These are phyloP conservation scores for Sporothrix pallida DNA, from an alignment of 2,329 filamentous ascomycete species.

Conservation along the genomic window DNA sequence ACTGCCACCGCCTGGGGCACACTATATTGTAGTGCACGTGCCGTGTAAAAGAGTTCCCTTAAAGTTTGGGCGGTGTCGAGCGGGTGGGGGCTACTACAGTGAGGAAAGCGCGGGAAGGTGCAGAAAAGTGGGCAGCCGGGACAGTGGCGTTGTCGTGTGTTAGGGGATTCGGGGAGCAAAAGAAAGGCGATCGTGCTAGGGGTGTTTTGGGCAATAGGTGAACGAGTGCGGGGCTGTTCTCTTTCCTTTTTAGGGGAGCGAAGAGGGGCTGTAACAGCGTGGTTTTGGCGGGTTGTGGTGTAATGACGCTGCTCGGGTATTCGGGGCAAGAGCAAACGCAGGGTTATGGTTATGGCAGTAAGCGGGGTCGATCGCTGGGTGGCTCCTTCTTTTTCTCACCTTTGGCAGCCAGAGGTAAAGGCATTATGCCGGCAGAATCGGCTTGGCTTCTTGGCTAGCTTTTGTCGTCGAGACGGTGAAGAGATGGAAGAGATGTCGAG, in stretches of 20 bases:
- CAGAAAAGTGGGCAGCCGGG: conserved; percentile 15
- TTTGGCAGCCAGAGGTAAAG: conserved; percentile 48
- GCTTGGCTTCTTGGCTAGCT: conserved; percentile 6
- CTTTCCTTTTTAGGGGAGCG: conserved; percentile 1
- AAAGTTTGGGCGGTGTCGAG: too few species aligned
- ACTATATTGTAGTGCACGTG: conserved; percentile 22
- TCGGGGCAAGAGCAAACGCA: conserved; percentile 7
- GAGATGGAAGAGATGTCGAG: neutral
- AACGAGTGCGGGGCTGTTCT: conserved; percentile 10
- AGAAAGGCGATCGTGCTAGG: conserved; percentile 1
- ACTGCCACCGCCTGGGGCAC: neutral
- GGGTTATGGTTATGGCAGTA: conserved; percentile 16
- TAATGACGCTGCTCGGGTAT: neutral
- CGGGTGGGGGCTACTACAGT: conserved; percentile 26
- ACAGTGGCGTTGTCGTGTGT: neutral
- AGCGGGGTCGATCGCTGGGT: conserved; percentile 35
- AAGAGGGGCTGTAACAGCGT: neutral
- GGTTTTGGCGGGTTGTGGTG: neutral
- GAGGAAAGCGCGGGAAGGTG: conserved; percentile 9
- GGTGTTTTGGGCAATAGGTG: conserved; percentile 20
- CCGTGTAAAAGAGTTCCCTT: neutral
- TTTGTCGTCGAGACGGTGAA: neutral
- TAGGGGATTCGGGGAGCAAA: neutral
- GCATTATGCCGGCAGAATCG: conserved; percentile 43
- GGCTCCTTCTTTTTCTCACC: conserved; percentile 47